phyloP scores from a whole-genome alignment of 2,329 filamentous ascomycete genomes.

The Septoria linicola region DNA sequence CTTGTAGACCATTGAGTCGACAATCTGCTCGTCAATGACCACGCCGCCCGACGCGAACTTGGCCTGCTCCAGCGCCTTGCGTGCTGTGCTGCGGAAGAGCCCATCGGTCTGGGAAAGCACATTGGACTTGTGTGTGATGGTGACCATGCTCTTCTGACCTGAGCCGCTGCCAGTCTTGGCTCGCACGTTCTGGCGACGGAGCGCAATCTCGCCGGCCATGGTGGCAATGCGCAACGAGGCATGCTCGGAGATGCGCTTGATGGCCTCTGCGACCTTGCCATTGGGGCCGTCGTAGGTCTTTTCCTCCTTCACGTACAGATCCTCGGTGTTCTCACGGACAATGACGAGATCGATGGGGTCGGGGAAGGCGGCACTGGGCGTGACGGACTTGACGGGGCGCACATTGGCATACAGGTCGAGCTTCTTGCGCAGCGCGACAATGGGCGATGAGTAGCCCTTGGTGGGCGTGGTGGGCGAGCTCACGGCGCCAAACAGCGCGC shows the following conservation, averaged over 20 bases:
- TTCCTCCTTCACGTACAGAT: slow-evolving; percentile 97
- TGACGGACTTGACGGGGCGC: slow-evolving; percentile 83
- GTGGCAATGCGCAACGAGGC: slow-evolving; percentile 82
- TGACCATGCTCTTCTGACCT: slow-evolving; percentile 73
- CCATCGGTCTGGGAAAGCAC: slow-evolving; percentile 95
- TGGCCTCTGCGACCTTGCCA: slow-evolving; percentile 86
- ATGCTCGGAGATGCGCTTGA: slow-evolving; percentile 91
- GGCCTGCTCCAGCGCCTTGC: slow-evolving; percentile 65
- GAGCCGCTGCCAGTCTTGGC: slow-evolving; percentile 58
- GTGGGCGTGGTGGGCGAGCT: slow-evolving; percentile 85
- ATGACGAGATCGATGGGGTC: slow-evolving; percentile 86
- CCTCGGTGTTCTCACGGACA: slow-evolving; percentile 97
- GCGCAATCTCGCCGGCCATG: slow-evolving; percentile 92
- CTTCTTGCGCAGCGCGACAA: slow-evolving; percentile 92
- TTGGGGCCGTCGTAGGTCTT: slow-evolving; percentile 72
- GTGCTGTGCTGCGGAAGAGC: slow-evolving; percentile 80
- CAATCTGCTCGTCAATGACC: slow-evolving; percentile 83
- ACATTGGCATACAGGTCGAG: slow-evolving; percentile 97
- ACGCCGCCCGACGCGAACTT: slow-evolving; percentile 66
- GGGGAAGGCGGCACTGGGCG: slow-evolving; percentile 58
- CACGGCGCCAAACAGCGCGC: slow-evolving; percentile 93
- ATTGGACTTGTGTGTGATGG: slow-evolving; percentile 98
- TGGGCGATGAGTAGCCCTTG: slow-evolving; percentile 93
- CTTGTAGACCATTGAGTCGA: slow-evolving; percentile 99
- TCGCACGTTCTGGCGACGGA: slow-evolving; percentile 79